Conservation (phyloP, 108 stramenopile species). For the Cylindrotheca fusiformis region DNA sequence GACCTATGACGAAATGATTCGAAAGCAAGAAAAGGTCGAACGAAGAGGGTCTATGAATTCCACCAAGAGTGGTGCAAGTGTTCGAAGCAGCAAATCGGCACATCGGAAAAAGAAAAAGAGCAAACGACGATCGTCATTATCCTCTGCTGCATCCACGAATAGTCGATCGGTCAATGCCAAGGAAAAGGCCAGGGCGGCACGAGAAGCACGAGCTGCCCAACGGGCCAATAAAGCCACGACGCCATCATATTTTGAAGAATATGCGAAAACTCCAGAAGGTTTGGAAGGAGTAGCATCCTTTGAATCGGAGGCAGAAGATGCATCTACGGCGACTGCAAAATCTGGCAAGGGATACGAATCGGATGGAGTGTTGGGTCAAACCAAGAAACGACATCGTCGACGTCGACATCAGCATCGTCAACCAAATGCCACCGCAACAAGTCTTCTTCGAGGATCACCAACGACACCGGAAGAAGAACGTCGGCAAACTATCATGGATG, state of each 20-base stretch:
- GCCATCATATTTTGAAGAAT: not conserved
- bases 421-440: not conserved
- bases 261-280: not conserved
- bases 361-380: not conserved
- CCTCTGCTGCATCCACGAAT: too few relatives aligned
- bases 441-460: not conserved
- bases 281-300: not conserved
- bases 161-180: too few relatives aligned
- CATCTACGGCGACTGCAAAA: not conserved
- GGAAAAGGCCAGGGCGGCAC: not conserved
- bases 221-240: not conserved
- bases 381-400: not conserved
- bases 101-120: too few relatives aligned
- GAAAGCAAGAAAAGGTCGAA: too few relatives aligned
- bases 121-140: too few relatives aligned
- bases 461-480: not conserved
- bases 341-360: not conserved
- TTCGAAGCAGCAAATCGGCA: too few relatives aligned
- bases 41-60: too few relatives aligned
- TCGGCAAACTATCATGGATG: not conserved
- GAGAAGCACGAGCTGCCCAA: not conserved
- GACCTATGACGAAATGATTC: not conserved
- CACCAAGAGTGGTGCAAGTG: too few relatives aligned
- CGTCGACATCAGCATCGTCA: not conserved
- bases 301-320: not conserved